phyloP scores from a whole-genome alignment of 2,329 filamentous ascomycete genomes.

The Fonsecaea pedrosoi region DNA sequence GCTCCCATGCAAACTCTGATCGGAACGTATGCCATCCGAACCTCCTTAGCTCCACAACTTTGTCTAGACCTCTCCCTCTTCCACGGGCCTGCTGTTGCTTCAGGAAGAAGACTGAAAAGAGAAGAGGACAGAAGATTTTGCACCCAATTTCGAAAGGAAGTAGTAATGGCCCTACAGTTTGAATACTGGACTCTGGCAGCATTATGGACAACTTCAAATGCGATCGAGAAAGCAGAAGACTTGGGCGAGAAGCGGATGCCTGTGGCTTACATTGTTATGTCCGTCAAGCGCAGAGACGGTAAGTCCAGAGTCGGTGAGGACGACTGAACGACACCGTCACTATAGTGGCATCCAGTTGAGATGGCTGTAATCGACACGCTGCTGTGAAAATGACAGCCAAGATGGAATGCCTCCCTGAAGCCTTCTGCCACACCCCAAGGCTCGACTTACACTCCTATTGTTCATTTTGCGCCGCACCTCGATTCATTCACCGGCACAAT shows the following conservation, averaged over 20 bases:
- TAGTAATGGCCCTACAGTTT: neutral
- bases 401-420: neutral
- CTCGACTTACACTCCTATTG: conserved; percentile 24
- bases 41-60: conserved; percentile 23
- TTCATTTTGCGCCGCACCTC: conserved; percentile 23
- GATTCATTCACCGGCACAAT: conserved; percentile 11
- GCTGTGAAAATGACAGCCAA: neutral
- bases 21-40: conserved; percentile 27
- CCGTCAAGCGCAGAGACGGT: neutral
- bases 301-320: neutral
- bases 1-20: conserved; percentile 6
- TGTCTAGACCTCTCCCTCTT: conserved; percentile 18
- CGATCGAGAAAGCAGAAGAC: neutral
- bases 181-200: neutral
- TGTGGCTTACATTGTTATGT: neutral
- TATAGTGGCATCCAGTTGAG: neutral
- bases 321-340: neutral
- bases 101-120: neutral
- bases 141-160: neutral
- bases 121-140: neutral
- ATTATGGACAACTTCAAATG: neutral
- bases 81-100: conserved; percentile 1
- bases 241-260: neutral
- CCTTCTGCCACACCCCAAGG: conserved; percentile 8
- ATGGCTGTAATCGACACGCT: neutral